Percentiles rank a stretch among this genome's conserved stretches.
These are phyloP conservation scores for Cnidoscolus chayamansa DNA, from an alignment of 441 rosid genomes.

Conservation along the genomic window DNA sequence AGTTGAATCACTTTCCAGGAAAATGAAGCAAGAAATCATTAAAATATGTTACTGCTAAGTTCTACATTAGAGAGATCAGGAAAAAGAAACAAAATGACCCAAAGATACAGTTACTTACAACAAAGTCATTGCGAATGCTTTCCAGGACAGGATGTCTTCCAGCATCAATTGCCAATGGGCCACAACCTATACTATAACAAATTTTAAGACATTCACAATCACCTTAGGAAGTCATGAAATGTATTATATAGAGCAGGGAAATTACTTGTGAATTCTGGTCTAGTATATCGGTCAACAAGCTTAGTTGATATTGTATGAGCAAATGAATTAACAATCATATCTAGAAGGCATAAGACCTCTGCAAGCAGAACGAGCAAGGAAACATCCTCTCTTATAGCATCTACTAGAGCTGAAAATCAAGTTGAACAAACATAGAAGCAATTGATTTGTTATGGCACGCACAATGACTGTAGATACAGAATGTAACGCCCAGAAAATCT, in stretches of 20 bases:
- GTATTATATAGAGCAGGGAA: constrained; percentile 14
- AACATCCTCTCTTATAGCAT: constrained; percentile 73
- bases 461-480: not conserved
- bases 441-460: constrained; percentile 12
- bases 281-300: constrained; percentile 75
- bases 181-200: constrained; percentile 49
- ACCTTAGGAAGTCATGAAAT: constrained; percentile 18
- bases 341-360: constrained; percentile 90
- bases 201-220: constrained; percentile 23
- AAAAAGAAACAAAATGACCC: constrained; percentile 9
- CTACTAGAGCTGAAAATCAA: constrained; percentile 66
- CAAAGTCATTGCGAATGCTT: constrained; percentile 79
- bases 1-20: constrained; percentile 20
- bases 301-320: constrained; percentile 86
- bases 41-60: constrained; percentile 7
- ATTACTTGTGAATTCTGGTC: constrained; percentile 85
- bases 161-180: constrained; percentile 93
- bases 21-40: constrained; percentile 12
- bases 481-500: not conserved
- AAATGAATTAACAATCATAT: constrained; percentile 96
- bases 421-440: constrained; percentile 12
- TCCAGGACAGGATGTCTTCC: constrained; percentile 98
- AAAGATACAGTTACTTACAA: constrained; percentile 44
- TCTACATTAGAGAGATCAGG: constrained; percentile 12
- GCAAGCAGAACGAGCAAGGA: constrained; percentile 80